Conservation (phyloP, 805 yeast species). For the Candida easanensis region DNA sequence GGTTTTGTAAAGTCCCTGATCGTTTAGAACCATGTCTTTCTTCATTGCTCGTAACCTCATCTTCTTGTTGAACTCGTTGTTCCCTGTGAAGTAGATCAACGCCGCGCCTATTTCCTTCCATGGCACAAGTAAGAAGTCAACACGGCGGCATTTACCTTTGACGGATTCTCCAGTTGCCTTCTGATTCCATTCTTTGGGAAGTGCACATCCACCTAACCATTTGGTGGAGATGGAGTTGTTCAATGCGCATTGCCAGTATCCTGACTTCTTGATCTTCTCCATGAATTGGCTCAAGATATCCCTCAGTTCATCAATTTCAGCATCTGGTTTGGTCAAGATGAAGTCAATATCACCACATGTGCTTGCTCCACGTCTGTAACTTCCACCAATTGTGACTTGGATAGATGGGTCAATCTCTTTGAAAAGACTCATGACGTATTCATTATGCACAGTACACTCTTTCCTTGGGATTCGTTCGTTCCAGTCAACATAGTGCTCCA, state of each 20-base stretch:
- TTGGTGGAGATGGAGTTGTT: constrained; percentile 20
- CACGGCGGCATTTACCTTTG: constrained; percentile 42
- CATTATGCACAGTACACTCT: constrained; percentile 41
- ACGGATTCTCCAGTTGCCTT: constrained; percentile 32
- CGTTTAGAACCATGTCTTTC: constrained; percentile 37
- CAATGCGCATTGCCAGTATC: constrained; percentile 28
- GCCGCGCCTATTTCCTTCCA: constrained; percentile 45
- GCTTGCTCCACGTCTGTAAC: constrained; percentile 46
- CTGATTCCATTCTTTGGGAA: constrained; percentile 24
- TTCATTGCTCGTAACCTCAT: constrained; percentile 41
- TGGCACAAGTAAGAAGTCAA: constrained; percentile 49
- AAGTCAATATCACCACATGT: constrained; percentile 54
- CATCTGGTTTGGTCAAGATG: constrained; percentile 37
- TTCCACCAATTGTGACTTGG: constrained; percentile 44
- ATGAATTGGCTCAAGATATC: constrained; percentile 24
- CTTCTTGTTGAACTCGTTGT: constrained; percentile 47
- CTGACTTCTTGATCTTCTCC: constrained; percentile 24
- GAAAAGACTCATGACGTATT: constrained; percentile 28
- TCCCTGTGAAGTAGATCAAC: constrained; percentile 53
- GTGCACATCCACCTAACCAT: constrained; percentile 36
- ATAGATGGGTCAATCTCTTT: constrained; percentile 34
- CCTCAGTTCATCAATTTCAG: constrained; percentile 25
- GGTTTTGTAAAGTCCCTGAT: constrained; percentile 39
- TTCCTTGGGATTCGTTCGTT: constrained; percentile 40
- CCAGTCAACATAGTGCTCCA: constrained; percentile 49